These are phyloP conservation scores for Saccharomycopsis sp. DNA, from an alignment of 805 yeast genomes.

Conservation along the genomic window DNA sequence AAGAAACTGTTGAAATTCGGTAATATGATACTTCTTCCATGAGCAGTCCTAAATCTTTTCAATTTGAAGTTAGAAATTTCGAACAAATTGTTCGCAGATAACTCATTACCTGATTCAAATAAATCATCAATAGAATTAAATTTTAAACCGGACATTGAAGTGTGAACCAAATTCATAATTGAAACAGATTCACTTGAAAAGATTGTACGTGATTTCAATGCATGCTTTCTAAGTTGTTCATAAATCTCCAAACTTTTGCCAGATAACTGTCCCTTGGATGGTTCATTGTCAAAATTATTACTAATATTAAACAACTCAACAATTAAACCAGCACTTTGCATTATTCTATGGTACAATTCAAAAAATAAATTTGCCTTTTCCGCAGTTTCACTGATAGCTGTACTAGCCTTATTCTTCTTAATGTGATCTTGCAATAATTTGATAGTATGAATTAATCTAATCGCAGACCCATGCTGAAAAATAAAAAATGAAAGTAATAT, in stretches of 20 bases:
- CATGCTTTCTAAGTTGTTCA: conserved; percentile 10
- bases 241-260: conserved; percentile 4
- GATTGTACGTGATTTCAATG: conserved; percentile 4
- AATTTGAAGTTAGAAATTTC: conserved; percentile 12
- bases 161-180: conserved; percentile 6
- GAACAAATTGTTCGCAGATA: conserved; percentile 8
- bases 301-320: conserved; percentile 6
- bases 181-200: conserved; percentile 14
- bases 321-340: conserved; percentile 5
- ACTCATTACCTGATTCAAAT: conserved; percentile 10
- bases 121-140: conserved; percentile 11
- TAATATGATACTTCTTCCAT: conserved; percentile 12
- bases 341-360: conserved; percentile 4
- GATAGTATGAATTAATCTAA: conserved; percentile 18
- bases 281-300: conserved; percentile 16
- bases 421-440: conserved; percentile 14
- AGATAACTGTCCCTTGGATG: neutral
- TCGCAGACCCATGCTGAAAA: conserved; percentile 9
- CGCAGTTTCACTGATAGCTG: conserved; percentile 5
- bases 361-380: conserved; percentile 2
- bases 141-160: conserved; percentile 2
- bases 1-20: conserved; percentile 21
- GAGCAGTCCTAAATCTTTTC: conserved; percentile 14
- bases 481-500: conserved; percentile 13
- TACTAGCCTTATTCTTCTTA: neutral